Conservation (phyloP, 225 moss, liverwort and hornwort genomes). For the Asterella californica region DNA sequence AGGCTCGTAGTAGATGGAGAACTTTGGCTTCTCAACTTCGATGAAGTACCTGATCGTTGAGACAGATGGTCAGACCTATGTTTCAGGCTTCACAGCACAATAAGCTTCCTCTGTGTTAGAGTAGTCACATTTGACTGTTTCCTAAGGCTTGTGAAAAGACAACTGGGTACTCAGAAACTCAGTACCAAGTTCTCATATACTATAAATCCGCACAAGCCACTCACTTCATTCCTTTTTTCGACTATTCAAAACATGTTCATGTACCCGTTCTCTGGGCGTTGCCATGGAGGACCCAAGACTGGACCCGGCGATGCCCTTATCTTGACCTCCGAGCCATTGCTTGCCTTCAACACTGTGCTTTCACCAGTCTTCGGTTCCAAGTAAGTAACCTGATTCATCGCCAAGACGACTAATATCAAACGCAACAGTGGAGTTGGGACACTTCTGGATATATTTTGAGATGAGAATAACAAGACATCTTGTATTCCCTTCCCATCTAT, state of each 20-base stretch:
- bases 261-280: slow-evolving; percentile 96
- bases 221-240: not conserved
- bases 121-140: not conserved
- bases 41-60: slow-evolving; percentile 69
- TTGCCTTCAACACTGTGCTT: slow-evolving; percentile 51
- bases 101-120: not conserved
- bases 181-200: not conserved
- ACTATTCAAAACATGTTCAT: not conserved
- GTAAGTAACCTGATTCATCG: slow-evolving; percentile 64
- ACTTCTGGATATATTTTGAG: not conserved
- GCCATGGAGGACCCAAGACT: slow-evolving; percentile 94
- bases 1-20: slow-evolving; percentile 83
- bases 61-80: not conserved
- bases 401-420: not conserved
- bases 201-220: not conserved
- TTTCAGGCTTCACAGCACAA: not conserved
- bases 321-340: slow-evolving; percentile 46
- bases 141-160: not conserved
- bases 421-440: not conserved
- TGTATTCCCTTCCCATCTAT: not conserved
- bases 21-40: slow-evolving; percentile 61
- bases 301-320: slow-evolving; percentile 79
- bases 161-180: not conserved
- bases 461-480: not conserved
- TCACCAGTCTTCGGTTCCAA: slow-evolving; percentile 58